Evolutionary conservation across 2,329 filamentous ascomycete species (phyloP).

Genomic region (Phyllosticta citriasiana): DNA sequence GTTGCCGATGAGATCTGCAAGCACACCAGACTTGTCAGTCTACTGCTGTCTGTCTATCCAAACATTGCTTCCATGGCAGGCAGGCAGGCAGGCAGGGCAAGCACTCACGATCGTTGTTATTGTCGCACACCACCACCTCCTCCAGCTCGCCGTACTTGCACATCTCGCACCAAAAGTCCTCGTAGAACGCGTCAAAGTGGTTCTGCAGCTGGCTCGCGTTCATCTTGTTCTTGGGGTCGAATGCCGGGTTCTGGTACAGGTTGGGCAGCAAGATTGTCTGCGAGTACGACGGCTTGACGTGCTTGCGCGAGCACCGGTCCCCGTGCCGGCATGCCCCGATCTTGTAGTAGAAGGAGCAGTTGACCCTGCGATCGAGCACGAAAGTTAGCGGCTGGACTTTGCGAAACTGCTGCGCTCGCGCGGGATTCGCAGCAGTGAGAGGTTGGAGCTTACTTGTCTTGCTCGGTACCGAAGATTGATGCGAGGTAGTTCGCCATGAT

Average conservation of each 20-base stretch:
- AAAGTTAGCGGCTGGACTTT: slow-evolving; percentile 11
- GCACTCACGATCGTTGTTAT: slow-evolving; percentile 87
- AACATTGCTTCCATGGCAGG: too few relatives aligned
- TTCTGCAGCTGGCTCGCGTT: slow-evolving; percentile 93
- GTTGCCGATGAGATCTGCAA: slow-evolving; percentile 83
- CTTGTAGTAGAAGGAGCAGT: slow-evolving; percentile 99
- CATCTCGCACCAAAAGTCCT: slow-evolving; percentile 99
- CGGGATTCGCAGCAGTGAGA: neutral
- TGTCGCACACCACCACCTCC: slow-evolving; percentile 97
- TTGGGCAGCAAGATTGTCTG: slow-evolving; percentile 98
- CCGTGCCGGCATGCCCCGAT: slow-evolving; percentile 98
- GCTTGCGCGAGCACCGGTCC: slow-evolving; percentile 94
- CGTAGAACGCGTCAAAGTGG: slow-evolving; percentile 99
- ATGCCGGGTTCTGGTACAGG: slow-evolving; percentile 97
- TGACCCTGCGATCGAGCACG: slow-evolving; percentile 44
- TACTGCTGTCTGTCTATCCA: too few relatives aligned
- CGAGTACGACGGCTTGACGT: slow-evolving; percentile 96
- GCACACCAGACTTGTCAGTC: slow-evolving; percentile 8
- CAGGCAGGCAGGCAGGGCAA: neutral
- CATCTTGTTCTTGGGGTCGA: slow-evolving; percentile 95
- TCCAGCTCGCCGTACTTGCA: slow-evolving; percentile 98
- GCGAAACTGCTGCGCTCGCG: neutral
- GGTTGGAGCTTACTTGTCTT: slow-evolving; percentile 55
- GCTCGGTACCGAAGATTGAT: slow-evolving; percentile 98
- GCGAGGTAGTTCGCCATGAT: slow-evolving; percentile 97